Evolutionary conservation across 352 stramenopile species (phyloP), one percentile per base, ranked within the genome.

Genomic region (Phytophthora aleatoria): DNA sequence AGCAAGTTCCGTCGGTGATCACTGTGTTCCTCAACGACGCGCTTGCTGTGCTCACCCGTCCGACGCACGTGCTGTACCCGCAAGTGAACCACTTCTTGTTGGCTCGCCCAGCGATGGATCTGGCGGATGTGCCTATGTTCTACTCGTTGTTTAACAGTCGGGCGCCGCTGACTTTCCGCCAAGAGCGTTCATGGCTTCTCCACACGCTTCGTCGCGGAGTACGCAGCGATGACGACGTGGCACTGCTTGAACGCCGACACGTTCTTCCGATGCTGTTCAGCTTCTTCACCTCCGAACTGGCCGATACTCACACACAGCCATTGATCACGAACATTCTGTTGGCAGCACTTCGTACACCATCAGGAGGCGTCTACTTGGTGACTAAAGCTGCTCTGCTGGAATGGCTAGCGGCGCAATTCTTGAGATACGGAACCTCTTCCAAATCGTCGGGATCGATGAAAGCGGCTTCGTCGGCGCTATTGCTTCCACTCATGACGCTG

Each of bases 51-150:
- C 56, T 95, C 12, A 74, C 67, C 4, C 81, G 86, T 1, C 88
- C 88, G 4, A 79, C 72, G 9, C 85, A 95, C 60, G 71, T 81
- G 35, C 71, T 95, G 74, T 95, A 92, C 49, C 74, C 80, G 16
- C 81, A 89, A 59, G 50, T 96, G 35, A 96, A 96, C 64, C 83
- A 92, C 44, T 96, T 96, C 49, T 56, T 96, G 30, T 66, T 96
- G 9, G 76, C 86, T n/a, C 85, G 87, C 11, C 83, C 85, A 0
- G 83, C 84, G 15, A 73, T 96, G 59, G 87, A 96, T 59, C 50
- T 93, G 15, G 76, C 67, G 41, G 87, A 95, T 61, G 88, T 96
- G 9, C 88, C 88, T 2, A 95, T 96, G 87, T 96, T 96, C 59
- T 96, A 94, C 65, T 79, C 88, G 45, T 66, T 96, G 3, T 96